Conservation (phyloP, 768 basidiomycete species). For the Rhizopogon rudus region DNA sequence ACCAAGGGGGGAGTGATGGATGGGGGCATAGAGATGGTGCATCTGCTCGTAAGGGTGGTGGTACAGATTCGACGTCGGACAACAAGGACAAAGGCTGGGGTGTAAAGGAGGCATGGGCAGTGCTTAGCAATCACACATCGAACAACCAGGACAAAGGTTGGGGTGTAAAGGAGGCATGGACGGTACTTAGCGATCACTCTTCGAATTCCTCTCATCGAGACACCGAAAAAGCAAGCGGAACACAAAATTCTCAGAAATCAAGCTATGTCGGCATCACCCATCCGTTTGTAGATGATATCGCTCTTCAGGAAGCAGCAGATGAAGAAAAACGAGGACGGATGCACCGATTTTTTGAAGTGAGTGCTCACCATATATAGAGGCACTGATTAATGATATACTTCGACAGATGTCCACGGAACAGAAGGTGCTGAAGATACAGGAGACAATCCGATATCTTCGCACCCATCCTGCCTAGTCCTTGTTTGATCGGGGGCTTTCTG, state of each 20-base stretch:
- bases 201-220: background rate
- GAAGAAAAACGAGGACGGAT: slow-evolving; percentile 38
- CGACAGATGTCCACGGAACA: slow-evolving; percentile 52
- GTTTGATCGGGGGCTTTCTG: background rate
- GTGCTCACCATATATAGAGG: slow-evolving; percentile 2
- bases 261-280: slow-evolving; percentile 13
- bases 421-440: slow-evolving; percentile 47
- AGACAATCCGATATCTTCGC: slow-evolving; percentile 38
- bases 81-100: slow-evolving; percentile 16
- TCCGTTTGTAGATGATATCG: slow-evolving; percentile 44
- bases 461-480: slow-evolving; percentile 5
- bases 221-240: background rate
- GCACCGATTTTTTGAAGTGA: slow-evolving; percentile 48
- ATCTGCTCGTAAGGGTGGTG: slow-evolving; percentile 10
- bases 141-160: slow-evolving; percentile 11
- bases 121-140: background rate
- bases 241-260: background rate
- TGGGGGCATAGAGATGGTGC: slow-evolving; percentile 10
- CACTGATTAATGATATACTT: background rate
- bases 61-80: slow-evolving; percentile 14
- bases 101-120: slow-evolving; percentile 12
- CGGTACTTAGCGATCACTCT: background rate
- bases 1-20: background rate
- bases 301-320: slow-evolving; percentile 33
- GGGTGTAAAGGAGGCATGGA: slow-evolving; percentile 16